Evolutionary conservation across 148 eudicot species (phyloP), one percentile per base, ranked within the genome.

Genomic region (Rhododendron vialii): DNA sequence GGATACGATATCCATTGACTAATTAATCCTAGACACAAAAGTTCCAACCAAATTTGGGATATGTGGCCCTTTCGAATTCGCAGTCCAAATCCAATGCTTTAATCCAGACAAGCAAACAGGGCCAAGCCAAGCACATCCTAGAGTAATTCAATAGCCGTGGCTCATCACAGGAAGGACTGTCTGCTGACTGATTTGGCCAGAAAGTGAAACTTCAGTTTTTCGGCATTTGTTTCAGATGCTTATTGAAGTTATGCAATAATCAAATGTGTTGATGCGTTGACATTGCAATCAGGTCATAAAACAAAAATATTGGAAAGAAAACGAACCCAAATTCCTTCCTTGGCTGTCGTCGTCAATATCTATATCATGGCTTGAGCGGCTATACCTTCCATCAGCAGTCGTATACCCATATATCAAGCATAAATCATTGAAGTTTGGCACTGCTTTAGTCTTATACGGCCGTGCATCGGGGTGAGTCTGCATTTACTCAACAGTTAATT

Each of bases 371-470:
- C 91, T 89, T n/a, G 91, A 87, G 69, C 86, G 91, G 81, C 89
- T 87, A 20, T 89, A 89, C 87, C 91, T 87, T 82, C 91, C 91
- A 89, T 89, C 91, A 51, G 91, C 91, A 85, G 81, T 75, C 57
- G 91, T 73, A 85, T 89, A 85, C 51, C 91, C 89, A 53, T 87
- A 89, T 78, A 89, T 89, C 82, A 89, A 84, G 86, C 87, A 87
- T 74, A 89, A 85, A 73, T 87, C 91, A 83, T 75, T 87, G 75
- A 89, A 89, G 57, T 89, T 82, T 13, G 33, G 61, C 35, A 85
- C 76, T 17, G 87, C 35, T 85, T 89, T 89, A 18, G 87, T 89
- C 65, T 85, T 87, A 53, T 87, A 89, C 14, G 86, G 81, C 26
- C 91, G 87, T 77, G 91, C 91, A 78, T 89, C 89, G 17, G 89